Evolutionary conservation across 768 basidiomycete species (phyloP).

Genomic region (Coprinellus aureogranulatus): DNA sequence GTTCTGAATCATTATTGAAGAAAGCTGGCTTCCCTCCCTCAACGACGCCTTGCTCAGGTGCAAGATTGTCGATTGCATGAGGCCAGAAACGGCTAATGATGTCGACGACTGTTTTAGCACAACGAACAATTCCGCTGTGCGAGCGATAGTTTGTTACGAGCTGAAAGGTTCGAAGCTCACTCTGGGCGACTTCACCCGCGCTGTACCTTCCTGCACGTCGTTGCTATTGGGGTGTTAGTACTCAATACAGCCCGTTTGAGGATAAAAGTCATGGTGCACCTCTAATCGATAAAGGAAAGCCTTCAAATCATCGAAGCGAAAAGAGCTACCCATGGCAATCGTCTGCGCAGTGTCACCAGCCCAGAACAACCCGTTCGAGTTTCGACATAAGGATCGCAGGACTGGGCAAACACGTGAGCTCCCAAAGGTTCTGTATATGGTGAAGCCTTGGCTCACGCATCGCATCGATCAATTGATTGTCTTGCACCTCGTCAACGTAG

Average conservation of each 20-base stretch:
- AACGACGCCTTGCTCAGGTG: conserved; percentile 53
- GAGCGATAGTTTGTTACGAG: conserved; percentile 67
- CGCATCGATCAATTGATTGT: conserved; percentile 65
- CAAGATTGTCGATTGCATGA: conserved; percentile 57
- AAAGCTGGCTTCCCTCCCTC: conserved; percentile 59
- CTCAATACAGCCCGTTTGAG: too few species aligned
- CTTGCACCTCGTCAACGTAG: conserved; percentile 75
- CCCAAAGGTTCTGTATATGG: not conserved
- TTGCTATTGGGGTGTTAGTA: too few species aligned
- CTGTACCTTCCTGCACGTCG: conserved; percentile 8
- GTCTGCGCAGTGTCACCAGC: conserved; percentile 81
- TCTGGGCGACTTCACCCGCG: not conserved
- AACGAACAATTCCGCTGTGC: conserved; percentile 69
- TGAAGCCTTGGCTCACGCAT: conserved; percentile 38
- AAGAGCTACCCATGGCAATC: conserved; percentile 69
- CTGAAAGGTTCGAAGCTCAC: conserved; percentile 43
- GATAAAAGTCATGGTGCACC: conserved; percentile 31
- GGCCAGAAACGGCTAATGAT: conserved; percentile 65
- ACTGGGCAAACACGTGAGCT: conserved; percentile 36
- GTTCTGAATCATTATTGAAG: conserved; percentile 42
- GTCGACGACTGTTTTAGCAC: conserved; percentile 63
- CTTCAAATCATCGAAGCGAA: conserved; percentile 69
- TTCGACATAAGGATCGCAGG: conserved; percentile 55
- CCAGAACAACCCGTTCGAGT: conserved; percentile 72
- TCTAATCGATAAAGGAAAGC: conserved; percentile 64